Conservation (phyloP, 768 basidiomycete species). For the Mycena pura region DNA sequence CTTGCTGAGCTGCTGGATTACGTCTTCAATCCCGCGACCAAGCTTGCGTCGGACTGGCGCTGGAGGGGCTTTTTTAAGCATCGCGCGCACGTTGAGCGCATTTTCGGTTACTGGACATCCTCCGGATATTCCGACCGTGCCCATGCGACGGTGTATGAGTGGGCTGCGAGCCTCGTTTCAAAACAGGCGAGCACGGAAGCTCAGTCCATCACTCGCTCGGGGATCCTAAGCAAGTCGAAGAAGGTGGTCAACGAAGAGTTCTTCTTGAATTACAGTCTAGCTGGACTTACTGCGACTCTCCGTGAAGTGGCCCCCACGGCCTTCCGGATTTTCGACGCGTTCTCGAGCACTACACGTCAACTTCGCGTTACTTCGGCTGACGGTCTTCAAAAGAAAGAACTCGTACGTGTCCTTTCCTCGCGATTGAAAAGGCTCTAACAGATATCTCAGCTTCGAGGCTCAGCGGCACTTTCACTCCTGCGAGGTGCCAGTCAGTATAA, state of each 20-base stretch:
- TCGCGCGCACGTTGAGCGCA: not conserved
- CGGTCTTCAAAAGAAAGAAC: not conserved
- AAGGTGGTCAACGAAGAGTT: constrained; percentile 16
- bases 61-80: constrained; percentile 17
- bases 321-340: constrained; percentile 4
- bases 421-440: not conserved
- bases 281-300: not conserved
- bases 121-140: not conserved
- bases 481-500: constrained; percentile 14
- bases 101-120: constrained; percentile 20
- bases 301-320: not conserved
- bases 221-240: constrained; percentile 9
- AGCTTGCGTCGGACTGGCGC: not conserved
- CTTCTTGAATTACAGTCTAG: constrained; percentile 15
- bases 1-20: constrained; percentile 11
- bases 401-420: not conserved
- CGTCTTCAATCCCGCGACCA: not conserved
- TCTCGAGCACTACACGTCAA: constrained; percentile 1
- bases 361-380: not conserved
- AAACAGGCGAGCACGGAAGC: not conserved
- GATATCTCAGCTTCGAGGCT: not conserved
- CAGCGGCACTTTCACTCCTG: constrained; percentile 3
- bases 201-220: not conserved
- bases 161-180: not conserved
- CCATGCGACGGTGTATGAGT: not conserved